Percentiles rank a stretch among this genome's conserved stretches.
Conservation (phyloP, 305 asterid species). For the Vinca major region DNA sequence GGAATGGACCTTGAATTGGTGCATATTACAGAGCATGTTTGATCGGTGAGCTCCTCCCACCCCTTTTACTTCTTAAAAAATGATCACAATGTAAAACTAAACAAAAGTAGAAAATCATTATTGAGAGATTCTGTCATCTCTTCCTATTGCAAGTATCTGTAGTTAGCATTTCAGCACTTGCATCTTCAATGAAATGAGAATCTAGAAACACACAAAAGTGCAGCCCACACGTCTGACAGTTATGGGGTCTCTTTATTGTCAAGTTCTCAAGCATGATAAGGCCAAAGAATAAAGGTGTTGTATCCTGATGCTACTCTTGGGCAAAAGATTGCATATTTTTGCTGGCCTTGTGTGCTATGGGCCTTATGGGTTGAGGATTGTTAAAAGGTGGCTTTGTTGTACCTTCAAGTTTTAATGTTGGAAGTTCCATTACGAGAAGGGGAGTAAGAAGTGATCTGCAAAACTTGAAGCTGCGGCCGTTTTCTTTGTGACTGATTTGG, state of each 20-base stretch:
- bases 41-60: constrained; percentile 48
- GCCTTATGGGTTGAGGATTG: neutral
- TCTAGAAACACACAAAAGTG: neutral
- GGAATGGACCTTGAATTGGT: constrained; percentile 95
- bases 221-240: neutral
- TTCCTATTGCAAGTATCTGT: neutral
- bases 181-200: neutral
- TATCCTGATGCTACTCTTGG: neutral
- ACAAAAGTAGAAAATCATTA: neutral
- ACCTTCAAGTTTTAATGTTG: neutral
- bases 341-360: neutral
- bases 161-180: neutral
- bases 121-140: neutral
- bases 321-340: neutral
- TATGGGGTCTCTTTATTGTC: neutral
- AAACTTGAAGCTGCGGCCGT: neutral
- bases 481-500: neutral
- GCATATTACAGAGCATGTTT: constrained; percentile 92
- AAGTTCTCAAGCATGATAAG: neutral
- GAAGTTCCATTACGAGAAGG: neutral
- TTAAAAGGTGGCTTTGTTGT: neutral
- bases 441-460: neutral
- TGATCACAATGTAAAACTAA: neutral
- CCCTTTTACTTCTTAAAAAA: neutral
- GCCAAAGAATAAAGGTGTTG: neutral